phyloP scores from a whole-genome alignment of 768 basidiomycete genomes.

The Kwoniella dendrophila region DNA sequence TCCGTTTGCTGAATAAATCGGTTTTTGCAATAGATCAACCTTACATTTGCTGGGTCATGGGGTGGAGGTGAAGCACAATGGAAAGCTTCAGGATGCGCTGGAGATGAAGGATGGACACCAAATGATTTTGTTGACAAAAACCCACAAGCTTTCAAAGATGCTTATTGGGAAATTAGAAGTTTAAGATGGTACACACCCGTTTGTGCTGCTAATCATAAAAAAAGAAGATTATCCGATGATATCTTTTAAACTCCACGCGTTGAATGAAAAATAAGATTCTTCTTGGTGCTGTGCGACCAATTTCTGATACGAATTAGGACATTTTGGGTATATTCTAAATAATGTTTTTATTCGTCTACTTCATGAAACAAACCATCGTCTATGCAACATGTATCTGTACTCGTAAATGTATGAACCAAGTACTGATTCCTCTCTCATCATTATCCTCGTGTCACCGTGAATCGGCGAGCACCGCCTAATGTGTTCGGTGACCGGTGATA shows the following conservation, averaged over 20 bases:
- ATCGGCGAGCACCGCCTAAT: too few relatives aligned
- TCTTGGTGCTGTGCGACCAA: too few relatives aligned
- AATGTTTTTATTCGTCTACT: neutral
- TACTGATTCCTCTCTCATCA: too few relatives aligned
- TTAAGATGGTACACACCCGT: conserved; percentile 14
- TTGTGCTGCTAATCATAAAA: neutral
- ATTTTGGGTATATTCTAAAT: conserved; percentile 8
- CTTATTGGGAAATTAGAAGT: conserved; percentile 20
- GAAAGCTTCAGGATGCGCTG: conserved; percentile 10
- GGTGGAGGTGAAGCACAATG: conserved; percentile 8
- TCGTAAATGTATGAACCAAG: too few relatives aligned
- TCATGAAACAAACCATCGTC: neutral
- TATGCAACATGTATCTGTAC: too few relatives aligned
- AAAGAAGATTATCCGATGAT: neutral
- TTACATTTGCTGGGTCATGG: conserved; percentile 19
- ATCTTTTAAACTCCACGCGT: neutral
- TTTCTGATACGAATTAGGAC: too few relatives aligned
- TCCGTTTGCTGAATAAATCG: neutral
- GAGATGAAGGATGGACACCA: neutral
- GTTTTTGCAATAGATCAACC: conserved; percentile 9
- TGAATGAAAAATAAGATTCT: neutral
- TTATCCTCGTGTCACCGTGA: too few relatives aligned
- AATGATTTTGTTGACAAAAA: conserved; percentile 19
- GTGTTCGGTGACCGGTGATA: too few relatives aligned
- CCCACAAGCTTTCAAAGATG: conserved; percentile 14